Evolutionary conservation across 495 filamentous ascomycete genomes (phyloP).

Genomic region (Chaetomidium leptoderma): DNA sequence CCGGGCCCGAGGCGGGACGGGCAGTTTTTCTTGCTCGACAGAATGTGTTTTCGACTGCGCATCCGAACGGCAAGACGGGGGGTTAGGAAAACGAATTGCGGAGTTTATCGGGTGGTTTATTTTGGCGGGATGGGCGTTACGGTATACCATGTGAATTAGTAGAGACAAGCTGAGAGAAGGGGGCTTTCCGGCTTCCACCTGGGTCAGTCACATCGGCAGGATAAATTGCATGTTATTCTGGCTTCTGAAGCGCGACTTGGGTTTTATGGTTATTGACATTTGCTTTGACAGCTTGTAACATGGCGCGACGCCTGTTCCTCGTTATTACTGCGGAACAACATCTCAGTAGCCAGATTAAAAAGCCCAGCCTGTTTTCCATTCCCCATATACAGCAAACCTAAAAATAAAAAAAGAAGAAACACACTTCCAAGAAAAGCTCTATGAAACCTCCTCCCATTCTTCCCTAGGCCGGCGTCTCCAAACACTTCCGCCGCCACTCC

Average conservation of each 20-base stretch:
- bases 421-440: background rate
- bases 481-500: slow-evolving; percentile 62
- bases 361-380: too few relatives aligned
- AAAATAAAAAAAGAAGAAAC: slow-evolving; percentile 5
- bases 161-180: background rate
- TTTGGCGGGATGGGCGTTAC: background rate
- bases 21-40: background rate
- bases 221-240: too few relatives aligned
- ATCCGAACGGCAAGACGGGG: background rate
- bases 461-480: slow-evolving; percentile 18
- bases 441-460: background rate
- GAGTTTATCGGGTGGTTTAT: background rate
- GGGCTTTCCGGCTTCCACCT: background rate
- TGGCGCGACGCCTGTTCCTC: too few relatives aligned
- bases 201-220: background rate
- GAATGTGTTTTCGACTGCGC: background rate
- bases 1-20: background rate
- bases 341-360: too few relatives aligned
- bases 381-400: background rate
- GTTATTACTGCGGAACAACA: too few relatives aligned
- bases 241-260: too few relatives aligned
- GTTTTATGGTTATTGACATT: too few relatives aligned
- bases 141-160: slow-evolving; percentile 2
- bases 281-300: too few relatives aligned
- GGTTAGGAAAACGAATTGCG: background rate